These are phyloP conservation scores for Nicotiana attenuata DNA, from an alignment of 257 asterid species.

Conservation along the genomic window DNA sequence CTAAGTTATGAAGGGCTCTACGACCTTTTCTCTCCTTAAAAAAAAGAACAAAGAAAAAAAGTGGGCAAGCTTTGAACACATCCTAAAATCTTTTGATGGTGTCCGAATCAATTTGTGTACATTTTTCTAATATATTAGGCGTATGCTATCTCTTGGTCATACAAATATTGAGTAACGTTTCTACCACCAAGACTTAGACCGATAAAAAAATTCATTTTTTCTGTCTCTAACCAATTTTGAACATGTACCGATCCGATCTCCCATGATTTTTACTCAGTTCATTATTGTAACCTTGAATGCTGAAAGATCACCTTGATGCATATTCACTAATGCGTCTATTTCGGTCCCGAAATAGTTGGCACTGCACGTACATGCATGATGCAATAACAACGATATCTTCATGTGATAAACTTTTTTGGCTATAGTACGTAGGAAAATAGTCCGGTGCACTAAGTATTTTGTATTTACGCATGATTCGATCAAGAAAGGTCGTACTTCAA, in stretches of 20 bases:
- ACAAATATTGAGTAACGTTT: neutral
- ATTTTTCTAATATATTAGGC: neutral
- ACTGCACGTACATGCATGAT: constrained; percentile 3
- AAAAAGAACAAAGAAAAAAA: neutral
- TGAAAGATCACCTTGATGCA: neutral
- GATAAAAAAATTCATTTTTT: neutral
- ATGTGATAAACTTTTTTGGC: neutral
- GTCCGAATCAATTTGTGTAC: accelerated
- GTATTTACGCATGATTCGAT: too few relatives aligned
- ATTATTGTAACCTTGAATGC: neutral
- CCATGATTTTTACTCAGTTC: neutral
- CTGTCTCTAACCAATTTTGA: neutral
- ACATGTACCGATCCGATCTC: too few relatives aligned
- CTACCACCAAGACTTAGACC: neutral
- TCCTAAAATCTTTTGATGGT: neutral
- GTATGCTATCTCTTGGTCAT: accelerated
- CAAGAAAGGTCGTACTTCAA: too few relatives aligned
- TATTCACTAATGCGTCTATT: neutral
- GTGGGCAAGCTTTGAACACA: constrained; percentile 15
- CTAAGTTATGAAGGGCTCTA: constrained; percentile 15
- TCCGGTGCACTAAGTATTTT: too few relatives aligned
- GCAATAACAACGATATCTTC: neutral
- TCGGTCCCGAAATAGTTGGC: constrained; percentile 8
- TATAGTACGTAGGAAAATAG: neutral
- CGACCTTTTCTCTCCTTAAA: constrained; percentile 14